Conservation (phyloP, 1,284 basidiomycete genomes). For the Porogramme epimiltina region DNA sequence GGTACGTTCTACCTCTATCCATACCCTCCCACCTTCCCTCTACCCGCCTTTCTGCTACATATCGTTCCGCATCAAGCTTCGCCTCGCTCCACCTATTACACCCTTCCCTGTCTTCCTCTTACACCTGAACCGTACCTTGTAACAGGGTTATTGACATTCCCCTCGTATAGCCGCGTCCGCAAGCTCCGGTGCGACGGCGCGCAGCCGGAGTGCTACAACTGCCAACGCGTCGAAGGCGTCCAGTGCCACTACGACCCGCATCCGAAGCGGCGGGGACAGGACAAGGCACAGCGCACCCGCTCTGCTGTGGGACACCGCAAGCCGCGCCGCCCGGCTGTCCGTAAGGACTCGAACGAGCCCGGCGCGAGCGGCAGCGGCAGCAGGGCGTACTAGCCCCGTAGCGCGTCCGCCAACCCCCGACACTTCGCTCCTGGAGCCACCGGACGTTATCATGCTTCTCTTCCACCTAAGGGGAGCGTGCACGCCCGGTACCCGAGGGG, state of each 20-base stretch:
- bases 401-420: too few relatives aligned
- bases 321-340: not conserved
- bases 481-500: too few relatives aligned
- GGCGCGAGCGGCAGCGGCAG: not conserved
- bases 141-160: too few relatives aligned
- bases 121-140: too few relatives aligned
- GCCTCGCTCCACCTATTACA: too few relatives aligned
- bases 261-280: conserved; percentile 21
- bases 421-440: too few relatives aligned
- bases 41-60: not conserved
- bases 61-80: too few relatives aligned
- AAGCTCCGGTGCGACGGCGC: conserved; percentile 32
- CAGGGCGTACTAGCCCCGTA: too few relatives aligned
- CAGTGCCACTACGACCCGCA: conserved; percentile 14
- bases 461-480: too few relatives aligned
- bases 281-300: conserved; percentile 19
- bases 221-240: conserved; percentile 16
- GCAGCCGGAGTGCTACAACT: conserved; percentile 27
- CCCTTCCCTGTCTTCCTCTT: too few relatives aligned
- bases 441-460: too few relatives aligned
- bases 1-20: conserved; percentile 5
- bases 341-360: not conserved
- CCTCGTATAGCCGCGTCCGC: conserved; percentile 15
- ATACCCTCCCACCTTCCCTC: not conserved
- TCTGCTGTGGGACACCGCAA: conserved; percentile 16